phyloP scores from a whole-genome alignment of 257 asterid genomes.

The Capsicum rhomboideum region DNA sequence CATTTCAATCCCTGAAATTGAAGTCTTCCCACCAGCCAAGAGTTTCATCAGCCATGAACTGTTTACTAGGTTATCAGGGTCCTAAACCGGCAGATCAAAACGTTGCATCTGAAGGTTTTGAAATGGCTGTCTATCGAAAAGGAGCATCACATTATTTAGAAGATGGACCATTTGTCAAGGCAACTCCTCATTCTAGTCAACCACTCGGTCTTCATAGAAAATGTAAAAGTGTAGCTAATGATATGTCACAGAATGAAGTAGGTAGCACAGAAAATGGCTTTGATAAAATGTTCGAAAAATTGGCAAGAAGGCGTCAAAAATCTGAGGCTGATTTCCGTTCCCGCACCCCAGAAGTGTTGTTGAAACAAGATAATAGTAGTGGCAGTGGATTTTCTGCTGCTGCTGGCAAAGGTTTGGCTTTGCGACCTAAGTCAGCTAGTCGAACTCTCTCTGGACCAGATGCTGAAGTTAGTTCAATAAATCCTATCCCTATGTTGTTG shows the following conservation, averaged over 20 bases:
- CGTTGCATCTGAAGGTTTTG: slow-evolving; percentile 38
- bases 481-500: slow-evolving; percentile 25
- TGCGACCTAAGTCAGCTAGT: slow-evolving; percentile 62
- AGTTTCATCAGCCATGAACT: slow-evolving; percentile 54
- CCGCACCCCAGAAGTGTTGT: slow-evolving; percentile 53
- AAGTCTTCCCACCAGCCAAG: slow-evolving; percentile 41
- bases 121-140: slow-evolving; percentile 49
- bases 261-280: slow-evolving; percentile 29
- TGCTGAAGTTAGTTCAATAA: slow-evolving; percentile 37
- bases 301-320: slow-evolving; percentile 47
- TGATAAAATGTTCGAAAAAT: slow-evolving; percentile 40
- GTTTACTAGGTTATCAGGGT: slow-evolving; percentile 46
- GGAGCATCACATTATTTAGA: slow-evolving; percentile 43
- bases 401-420: slow-evolving; percentile 60
- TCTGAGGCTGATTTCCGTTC: slow-evolving; percentile 46
- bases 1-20: slow-evolving; percentile 65
- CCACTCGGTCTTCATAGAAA: slow-evolving; percentile 49
- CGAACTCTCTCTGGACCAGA: slow-evolving; percentile 34
- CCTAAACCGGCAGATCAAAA: slow-evolving; percentile 30
- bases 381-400: slow-evolving; percentile 38
- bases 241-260: slow-evolving; percentile 29
- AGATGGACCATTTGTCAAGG: slow-evolving; percentile 31
- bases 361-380: slow-evolving; percentile 50
- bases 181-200: slow-evolving; percentile 28
- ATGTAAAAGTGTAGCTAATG: slow-evolving; percentile 55